Conservation (phyloP, 306 rosid genomes). For the Prunus fruticosa region DNA sequence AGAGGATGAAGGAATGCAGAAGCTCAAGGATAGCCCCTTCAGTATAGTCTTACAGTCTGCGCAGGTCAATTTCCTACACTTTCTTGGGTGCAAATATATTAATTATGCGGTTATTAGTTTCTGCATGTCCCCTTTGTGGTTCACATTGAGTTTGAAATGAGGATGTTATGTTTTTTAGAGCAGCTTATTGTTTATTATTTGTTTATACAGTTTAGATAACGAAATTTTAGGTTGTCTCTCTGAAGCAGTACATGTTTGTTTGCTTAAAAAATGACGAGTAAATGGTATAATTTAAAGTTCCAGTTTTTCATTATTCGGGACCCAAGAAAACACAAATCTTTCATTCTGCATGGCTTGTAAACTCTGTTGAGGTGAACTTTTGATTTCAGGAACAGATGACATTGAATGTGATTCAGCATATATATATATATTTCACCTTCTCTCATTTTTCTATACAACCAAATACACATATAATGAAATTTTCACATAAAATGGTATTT, state of each 20-base stretch:
- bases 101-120: neutral
- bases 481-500: no score
- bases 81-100: no score
- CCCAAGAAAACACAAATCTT: neutral
- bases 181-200: neutral
- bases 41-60: slow-evolving; percentile 48
- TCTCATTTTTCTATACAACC: no score
- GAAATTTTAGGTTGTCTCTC: neutral
- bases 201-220: neutral
- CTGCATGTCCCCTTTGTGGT: neutral
- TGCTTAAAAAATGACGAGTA: neutral
- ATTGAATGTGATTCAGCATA: no score
- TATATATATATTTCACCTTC: no score
- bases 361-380: neutral
- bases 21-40: slow-evolving; percentile 43
- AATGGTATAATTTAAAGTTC: neutral
- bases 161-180: no score
- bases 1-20: slow-evolving; percentile 31
- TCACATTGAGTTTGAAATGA: neutral
- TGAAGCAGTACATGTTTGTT: neutral
- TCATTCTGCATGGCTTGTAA: neutral
- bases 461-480: no score
- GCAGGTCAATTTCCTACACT: slow-evolving; percentile 16
- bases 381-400: neutral
- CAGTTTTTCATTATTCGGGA: neutral